Evolutionary conservation across 106 monocot genomes (phyloP), one percentile per base, ranked within the genome.

Genomic region (Dioscorea dumetorum): DNA sequence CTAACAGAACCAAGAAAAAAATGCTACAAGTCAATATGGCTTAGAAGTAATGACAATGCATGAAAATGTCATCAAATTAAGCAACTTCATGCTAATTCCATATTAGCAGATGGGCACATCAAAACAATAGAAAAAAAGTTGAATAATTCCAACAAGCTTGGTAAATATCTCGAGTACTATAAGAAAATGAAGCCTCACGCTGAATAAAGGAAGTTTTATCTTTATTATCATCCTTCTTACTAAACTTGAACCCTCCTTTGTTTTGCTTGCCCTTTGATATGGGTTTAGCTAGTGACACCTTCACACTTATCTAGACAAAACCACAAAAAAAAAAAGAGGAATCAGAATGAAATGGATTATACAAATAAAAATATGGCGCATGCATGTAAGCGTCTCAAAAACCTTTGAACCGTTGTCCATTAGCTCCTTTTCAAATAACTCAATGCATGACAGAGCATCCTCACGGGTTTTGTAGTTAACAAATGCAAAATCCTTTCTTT

Each of bases 401-500:
- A 95, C 95, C 95, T 91, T 86, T 2, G 78, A 73, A 61, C 78
- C 85, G 66, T 76, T 76, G 33, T 79, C 83, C 63, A 52, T 72
- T 49, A 89, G 56, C 23, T 62, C 76, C 48, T 83, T 84, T 14
- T 84, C 77, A 76, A 95, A 86, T 61, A 65, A 82, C 60, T 95
- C 80, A 58, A 95, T 67, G 73, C 95, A 95, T 59, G 78, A 88
- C 65, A 88, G 50, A 67, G 95, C 95, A 82, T 88, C 81, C 68
- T 95, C 88, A 58, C 84, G 81, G 33, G 77, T 91, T 48, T 72
- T 74, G 63, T 84, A 95, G 64, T 95, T 88, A 64, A 95, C 76
- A 78, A 88, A 95, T 21, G 88, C 95, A 82, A 79, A 86, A 66
- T 95, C 95, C 41, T 81, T 95, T 71, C 88, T 84, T 73, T 88